Percentiles rank a stretch among this genome's conserved stretches.
Evolutionary conservation across 495 filamentous ascomycete species (phyloP).

Genomic region (Hypomontagnella submonticulosa): DNA sequence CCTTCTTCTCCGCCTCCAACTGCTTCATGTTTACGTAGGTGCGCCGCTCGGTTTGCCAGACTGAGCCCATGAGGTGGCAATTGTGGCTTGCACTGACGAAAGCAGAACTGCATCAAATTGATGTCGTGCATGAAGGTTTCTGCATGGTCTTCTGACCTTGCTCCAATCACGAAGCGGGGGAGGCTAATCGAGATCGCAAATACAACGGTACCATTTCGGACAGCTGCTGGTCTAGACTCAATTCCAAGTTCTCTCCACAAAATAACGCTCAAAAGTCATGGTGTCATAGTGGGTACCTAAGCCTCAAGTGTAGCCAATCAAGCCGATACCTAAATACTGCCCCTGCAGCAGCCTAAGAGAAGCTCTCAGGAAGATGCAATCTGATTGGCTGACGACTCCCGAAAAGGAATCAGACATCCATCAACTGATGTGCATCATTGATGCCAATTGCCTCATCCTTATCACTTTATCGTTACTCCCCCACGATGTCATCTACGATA

Average conservation of each 20-base stretch:
- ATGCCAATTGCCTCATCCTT: no score
- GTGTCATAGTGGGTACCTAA: conserved; percentile 35
- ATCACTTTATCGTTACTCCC: conserved; percentile 10
- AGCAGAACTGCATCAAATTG: not conserved
- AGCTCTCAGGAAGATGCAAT: not conserved
- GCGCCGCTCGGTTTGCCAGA: no score
- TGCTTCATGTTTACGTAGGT: no score
- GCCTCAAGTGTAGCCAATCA: conserved; percentile 12
- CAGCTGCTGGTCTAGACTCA: conserved; percentile 27
- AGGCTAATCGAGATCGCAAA: conserved; percentile 38
- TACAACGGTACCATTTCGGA: not conserved
- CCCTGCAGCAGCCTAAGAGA: conserved; percentile 32
- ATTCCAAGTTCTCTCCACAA: conserved; percentile 32
- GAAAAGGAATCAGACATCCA: conserved; percentile 32
- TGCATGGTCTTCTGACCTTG: not conserved
- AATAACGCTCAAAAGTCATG: conserved; percentile 39
- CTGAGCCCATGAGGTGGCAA: not conserved
- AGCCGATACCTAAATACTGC: not conserved
- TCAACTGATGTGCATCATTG: conserved; percentile 17
- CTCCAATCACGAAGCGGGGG: conserved; percentile 21
- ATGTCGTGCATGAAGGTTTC: conserved; percentile 31
- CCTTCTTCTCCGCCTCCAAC: conserved; percentile 18
- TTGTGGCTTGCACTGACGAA: conserved; percentile 23
- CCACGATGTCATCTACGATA: conserved; percentile 26
- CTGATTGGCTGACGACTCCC: conserved; percentile 37